Conservation (phyloP, 2,329 filamentous ascomycete species). For the Pyrenochaeta sp. region DNA sequence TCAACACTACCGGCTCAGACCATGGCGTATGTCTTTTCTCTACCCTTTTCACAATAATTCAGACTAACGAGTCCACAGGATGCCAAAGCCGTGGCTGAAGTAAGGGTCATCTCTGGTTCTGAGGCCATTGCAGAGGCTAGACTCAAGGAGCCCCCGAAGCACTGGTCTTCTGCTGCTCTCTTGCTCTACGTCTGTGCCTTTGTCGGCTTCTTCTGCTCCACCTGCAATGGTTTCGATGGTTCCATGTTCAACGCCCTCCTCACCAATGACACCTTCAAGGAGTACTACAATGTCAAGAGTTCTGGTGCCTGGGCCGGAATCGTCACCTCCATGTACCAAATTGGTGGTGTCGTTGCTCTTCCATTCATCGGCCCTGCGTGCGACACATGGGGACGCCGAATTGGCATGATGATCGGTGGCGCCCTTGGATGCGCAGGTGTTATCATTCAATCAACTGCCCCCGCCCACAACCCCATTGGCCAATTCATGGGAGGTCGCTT, state of each 20-base stretch:
- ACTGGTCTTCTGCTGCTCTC: slow-evolving; percentile 24
- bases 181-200: slow-evolving; percentile 31
- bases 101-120: slow-evolving; percentile 59
- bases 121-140: slow-evolving; percentile 64
- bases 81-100: slow-evolving; percentile 33
- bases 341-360: slow-evolving; percentile 55
- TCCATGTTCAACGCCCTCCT: slow-evolving; percentile 61
- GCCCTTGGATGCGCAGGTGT: slow-evolving; percentile 58
- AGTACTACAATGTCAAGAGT: slow-evolving; percentile 52
- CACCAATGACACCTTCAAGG: slow-evolving; percentile 55
- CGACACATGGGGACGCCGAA: slow-evolving; percentile 52
- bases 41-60: not conserved
- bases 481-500: slow-evolving; percentile 66
- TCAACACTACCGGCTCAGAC: slow-evolving; percentile 18
- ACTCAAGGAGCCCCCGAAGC: slow-evolving; percentile 58
- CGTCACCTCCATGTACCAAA: slow-evolving; percentile 58
- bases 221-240: slow-evolving; percentile 66
- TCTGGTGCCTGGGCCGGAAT: slow-evolving; percentile 55
- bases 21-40: slow-evolving; percentile 17
- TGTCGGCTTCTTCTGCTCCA: slow-evolving; percentile 55
- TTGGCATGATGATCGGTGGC: slow-evolving; percentile 62
- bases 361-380: slow-evolving; percentile 56
- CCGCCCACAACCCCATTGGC: slow-evolving; percentile 44
- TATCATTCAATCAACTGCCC: slow-evolving; percentile 56
- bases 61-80: slow-evolving; percentile 12